phyloP scores from a whole-genome alignment of 257 asterid species.

The Fraxinus excelsior region DNA sequence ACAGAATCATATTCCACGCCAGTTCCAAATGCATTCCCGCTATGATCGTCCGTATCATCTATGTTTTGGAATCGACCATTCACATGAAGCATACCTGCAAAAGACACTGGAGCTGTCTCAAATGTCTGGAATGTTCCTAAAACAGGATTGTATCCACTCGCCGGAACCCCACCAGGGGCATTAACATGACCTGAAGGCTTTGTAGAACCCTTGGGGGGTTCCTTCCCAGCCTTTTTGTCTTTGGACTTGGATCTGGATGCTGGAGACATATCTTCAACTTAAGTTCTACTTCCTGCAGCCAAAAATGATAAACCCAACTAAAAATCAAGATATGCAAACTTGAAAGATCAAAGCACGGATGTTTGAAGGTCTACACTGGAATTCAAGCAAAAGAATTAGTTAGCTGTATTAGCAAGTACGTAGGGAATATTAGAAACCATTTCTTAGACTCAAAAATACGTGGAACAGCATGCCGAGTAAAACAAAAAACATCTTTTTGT shows the following conservation, averaged over 20 bases:
- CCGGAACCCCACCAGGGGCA: conserved; percentile 40
- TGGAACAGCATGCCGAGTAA: not conserved
- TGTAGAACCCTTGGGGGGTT: conserved; percentile 48
- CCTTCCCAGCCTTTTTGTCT: conserved; percentile 63
- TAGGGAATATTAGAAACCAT: not conserved
- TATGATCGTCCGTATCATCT: conserved; percentile 61
- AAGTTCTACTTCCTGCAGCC: conserved; percentile 34
- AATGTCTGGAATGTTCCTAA: conserved; percentile 57
- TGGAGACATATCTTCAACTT: conserved; percentile 54
- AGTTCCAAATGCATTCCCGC: conserved; percentile 43
- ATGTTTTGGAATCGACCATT: conserved; percentile 64
- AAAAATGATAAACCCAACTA: conserved; percentile 6
- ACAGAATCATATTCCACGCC: conserved; percentile 57
- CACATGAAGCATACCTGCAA: conserved; percentile 40
- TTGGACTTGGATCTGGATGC: conserved; percentile 59
- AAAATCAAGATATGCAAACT: conserved; percentile 22
- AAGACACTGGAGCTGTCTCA: conserved; percentile 51
- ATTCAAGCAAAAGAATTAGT: not conserved
- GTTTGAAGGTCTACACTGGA: not conserved
- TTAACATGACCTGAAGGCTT: conserved; percentile 53
- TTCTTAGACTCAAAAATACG: not conserved
- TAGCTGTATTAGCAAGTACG: not conserved
- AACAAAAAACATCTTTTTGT: not conserved
- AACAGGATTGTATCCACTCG: conserved; percentile 73
- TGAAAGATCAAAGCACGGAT: not conserved